Percentiles rank a stretch among this genome's conserved stretches.
These are phyloP conservation scores for Populus simonii DNA, from an alignment of 345 rosid genomes.

Conservation along the genomic window DNA sequence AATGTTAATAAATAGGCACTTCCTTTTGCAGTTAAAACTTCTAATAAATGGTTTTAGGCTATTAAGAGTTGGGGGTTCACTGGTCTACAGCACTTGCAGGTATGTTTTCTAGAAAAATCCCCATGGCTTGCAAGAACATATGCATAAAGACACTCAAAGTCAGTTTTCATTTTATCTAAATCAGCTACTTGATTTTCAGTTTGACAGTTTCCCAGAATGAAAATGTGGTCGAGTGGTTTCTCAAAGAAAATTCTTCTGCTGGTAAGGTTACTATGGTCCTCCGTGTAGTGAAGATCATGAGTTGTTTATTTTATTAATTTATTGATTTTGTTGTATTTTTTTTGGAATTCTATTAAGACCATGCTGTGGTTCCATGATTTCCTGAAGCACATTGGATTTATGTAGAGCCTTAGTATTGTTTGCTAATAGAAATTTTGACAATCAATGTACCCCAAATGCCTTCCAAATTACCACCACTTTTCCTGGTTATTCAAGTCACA, in stretches of 20 bases:
- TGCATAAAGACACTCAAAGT: not conserved
- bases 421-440: not conserved
- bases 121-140: not conserved
- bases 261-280: slow-evolving; percentile 35
- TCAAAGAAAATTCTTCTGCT: slow-evolving; percentile 60
- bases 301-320: not conserved
- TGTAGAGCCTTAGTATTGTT: not conserved
- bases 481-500: not conserved
- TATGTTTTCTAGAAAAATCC: slow-evolving; percentile 13
- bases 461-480: not conserved
- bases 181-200: slow-evolving; percentile 35
- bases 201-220: slow-evolving; percentile 92
- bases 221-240: slow-evolving; percentile 71
- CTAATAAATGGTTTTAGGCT: slow-evolving; percentile 76
- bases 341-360: too few species aligned
- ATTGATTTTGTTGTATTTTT: not conserved
- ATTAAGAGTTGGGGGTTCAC: slow-evolving; percentile 74
- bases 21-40: slow-evolving; percentile 61
- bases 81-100: slow-evolving; percentile 98
- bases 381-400: not conserved
- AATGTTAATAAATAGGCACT: not conserved
- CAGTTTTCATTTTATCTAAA: not conserved
- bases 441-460: not conserved
- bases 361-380: not conserved
- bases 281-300: not conserved